Evolutionary conservation across 345 rosid genomes (phyloP), one percentile per base, ranked within the genome.

Genomic region (Syzygium aqueum): DNA sequence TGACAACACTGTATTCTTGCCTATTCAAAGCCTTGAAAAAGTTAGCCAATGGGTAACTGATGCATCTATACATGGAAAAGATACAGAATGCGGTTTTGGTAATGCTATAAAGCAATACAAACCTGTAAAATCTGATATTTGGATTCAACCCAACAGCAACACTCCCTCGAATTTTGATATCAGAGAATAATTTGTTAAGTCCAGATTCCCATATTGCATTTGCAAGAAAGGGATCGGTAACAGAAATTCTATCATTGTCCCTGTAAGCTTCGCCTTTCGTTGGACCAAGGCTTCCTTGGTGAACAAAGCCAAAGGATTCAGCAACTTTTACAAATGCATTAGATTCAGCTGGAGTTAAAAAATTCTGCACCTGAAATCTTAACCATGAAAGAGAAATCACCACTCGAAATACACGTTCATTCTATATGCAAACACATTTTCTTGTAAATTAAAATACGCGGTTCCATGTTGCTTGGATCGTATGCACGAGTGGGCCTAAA

Each of bases 211-310:
- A 97, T 77, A 95, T 15, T 8, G 91, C 63, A 86, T 90, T 92
- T 1, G 96, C 98, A 77, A 96, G 98, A 84, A 86, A 86, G 65
- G 98, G 91, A 92, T 97, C 98, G 40, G 92, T 89, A 53, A 92
- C 96, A 33, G 95, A 91, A 65, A 96, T 91, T 84, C 99, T 91
- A 85, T 95, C 98, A 85, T 96, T 95, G 89, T 97, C 99, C 65
- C 99, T 91, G 82, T 91, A 97, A 87, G 99, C 99, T 94, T 96
- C 99, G 12, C 99, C 99, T 88, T 91, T 93, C 8, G 94, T 87
- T 46, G 99, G 99, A 12, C 99, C 99, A 87, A 92, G 99, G 90
- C 98, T 96, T 87, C 99, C 98, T 90, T 95, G 99, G 89, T 94
- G 99, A 65, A 86, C 92, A 90, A 96, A 96, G 82, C 98, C 99